Evolutionary conservation across 805 yeast genomes (phyloP).

Genomic region (Teunomyces kruisii): DNA sequence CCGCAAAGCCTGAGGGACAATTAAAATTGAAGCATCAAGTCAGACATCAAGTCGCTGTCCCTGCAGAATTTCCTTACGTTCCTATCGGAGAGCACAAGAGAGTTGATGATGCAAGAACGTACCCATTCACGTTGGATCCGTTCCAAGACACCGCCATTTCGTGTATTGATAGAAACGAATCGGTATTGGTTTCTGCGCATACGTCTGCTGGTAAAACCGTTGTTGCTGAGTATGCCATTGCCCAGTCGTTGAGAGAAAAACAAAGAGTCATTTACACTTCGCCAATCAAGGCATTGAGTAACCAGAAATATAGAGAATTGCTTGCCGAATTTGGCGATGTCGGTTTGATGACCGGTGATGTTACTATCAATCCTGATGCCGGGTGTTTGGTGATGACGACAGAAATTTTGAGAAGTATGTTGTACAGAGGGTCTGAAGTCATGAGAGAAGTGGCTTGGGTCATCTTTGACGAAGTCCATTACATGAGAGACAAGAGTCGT

Average conservation of each 20-base stretch:
- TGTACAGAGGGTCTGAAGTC: constrained; percentile 94
- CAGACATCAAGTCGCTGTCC: constrained; percentile 96
- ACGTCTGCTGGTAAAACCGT: constrained; percentile 98
- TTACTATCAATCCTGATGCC: constrained; percentile 96
- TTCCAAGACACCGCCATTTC: constrained; percentile 96
- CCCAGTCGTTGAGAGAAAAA: constrained; percentile 86
- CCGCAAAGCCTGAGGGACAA: constrained; percentile 31
- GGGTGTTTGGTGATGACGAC: constrained; percentile 99
- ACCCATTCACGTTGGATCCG: constrained; percentile 93
- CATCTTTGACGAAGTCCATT: constrained; percentile 96
- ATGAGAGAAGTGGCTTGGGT: constrained; percentile 99
- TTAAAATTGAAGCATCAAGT: constrained; percentile 88
- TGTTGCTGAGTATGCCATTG: constrained; percentile 96
- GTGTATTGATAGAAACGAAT: constrained; percentile 91
- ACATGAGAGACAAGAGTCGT: constrained; percentile 96
- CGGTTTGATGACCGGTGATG: constrained; percentile 99
- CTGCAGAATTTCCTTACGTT: constrained; percentile 82
- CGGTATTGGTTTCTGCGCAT: constrained; percentile 95
- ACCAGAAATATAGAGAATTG: constrained; percentile 91
- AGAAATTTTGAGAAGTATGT: constrained; percentile 94
- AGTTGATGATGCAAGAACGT: constrained; percentile 74
- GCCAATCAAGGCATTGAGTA: constrained; percentile 91
- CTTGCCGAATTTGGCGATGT: constrained; percentile 94
- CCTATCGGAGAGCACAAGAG: constrained; percentile 90
- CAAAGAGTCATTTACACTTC: constrained; percentile 95